Percentiles rank a stretch among this genome's conserved stretches.
phyloP scores from a whole-genome alignment of 2,329 filamentous ascomycete species.

The Fusarium napiforme region DNA sequence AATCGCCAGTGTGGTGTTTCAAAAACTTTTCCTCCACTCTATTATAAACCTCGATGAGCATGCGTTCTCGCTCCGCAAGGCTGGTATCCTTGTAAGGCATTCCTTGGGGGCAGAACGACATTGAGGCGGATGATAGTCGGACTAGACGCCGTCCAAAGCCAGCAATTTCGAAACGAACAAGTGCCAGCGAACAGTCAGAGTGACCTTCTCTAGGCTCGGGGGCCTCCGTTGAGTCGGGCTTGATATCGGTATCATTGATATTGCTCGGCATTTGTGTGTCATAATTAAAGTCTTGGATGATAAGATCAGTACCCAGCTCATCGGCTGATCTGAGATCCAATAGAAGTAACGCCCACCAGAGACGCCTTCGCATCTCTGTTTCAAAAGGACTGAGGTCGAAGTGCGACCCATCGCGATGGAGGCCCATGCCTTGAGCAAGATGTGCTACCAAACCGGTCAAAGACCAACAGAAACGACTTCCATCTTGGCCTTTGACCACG shows the following conservation, averaged over 20 bases:
- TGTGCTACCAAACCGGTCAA: conserved; percentile 67
- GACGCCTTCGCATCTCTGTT: conserved; percentile 67
- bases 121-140: conserved; percentile 48
- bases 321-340: conserved; percentile 67
- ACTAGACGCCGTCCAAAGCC: conserved; percentile 52
- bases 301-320: conserved; percentile 61
- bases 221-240: conserved; percentile 57
- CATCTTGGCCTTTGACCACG: conserved; percentile 59
- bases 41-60: conserved; percentile 64
- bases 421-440: conserved; percentile 68
- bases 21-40: conserved; percentile 67
- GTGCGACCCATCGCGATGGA: conserved; percentile 66
- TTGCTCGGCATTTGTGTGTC: conserved; percentile 63
- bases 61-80: conserved; percentile 52
- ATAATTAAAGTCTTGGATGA: conserved; percentile 54
- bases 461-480: conserved; percentile 68
- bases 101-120: conserved; percentile 45
- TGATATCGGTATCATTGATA: conserved; percentile 61
- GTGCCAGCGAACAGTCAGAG: conserved; percentile 62
- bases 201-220: conserved; percentile 61
- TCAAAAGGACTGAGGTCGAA: conserved; percentile 67
- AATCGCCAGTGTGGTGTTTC: conserved; percentile 60
- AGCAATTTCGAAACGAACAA: conserved; percentile 65
- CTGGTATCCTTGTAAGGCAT: conserved; percentile 39
- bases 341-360: conserved; percentile 70